Evolutionary conservation across 2,329 filamentous ascomycete genomes (phyloP).

Genomic region (Xylaria sp.): DNA sequence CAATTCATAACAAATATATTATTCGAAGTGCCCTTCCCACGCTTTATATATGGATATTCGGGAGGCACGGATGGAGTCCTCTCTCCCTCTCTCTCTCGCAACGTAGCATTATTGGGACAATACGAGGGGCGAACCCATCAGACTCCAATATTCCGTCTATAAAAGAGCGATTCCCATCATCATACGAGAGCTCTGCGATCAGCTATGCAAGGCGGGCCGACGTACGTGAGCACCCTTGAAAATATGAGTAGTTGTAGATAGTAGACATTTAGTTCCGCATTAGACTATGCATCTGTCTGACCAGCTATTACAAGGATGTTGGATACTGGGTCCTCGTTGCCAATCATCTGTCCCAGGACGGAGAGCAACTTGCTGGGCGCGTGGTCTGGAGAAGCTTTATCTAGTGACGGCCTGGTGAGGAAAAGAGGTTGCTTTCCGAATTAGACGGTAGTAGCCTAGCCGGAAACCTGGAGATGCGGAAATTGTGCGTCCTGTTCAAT

Average conservation of each 20-base stretch:
- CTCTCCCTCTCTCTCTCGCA: neutral
- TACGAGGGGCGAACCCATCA: conserved; percentile 12
- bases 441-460: neutral
- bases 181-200: conserved; percentile 1
- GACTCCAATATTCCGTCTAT: conserved; percentile 1
- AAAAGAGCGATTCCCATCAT: neutral
- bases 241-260: neutral
- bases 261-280: conserved; percentile 8
- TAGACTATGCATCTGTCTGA: conserved; percentile 13
- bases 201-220: neutral
- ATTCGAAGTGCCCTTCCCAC: neutral
- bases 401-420: neutral
- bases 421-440: neutral
- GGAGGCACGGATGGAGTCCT: neutral
- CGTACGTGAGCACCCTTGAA: neutral
- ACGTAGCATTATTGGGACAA: conserved; percentile 11
- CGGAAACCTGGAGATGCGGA: conserved; percentile 16
- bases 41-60: conserved; percentile 3
- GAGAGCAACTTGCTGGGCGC: neutral
- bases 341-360: conserved; percentile 12
- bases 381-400: conserved; percentile 4
- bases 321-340: neutral
- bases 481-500: neutral
- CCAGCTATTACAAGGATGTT: conserved; percentile 12
- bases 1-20: neutral